Percentiles rank a stretch among this genome's conserved stretches.
Conservation (phyloP, 2,329 filamentous ascomycete species). For the Arthroderma sp. region DNA sequence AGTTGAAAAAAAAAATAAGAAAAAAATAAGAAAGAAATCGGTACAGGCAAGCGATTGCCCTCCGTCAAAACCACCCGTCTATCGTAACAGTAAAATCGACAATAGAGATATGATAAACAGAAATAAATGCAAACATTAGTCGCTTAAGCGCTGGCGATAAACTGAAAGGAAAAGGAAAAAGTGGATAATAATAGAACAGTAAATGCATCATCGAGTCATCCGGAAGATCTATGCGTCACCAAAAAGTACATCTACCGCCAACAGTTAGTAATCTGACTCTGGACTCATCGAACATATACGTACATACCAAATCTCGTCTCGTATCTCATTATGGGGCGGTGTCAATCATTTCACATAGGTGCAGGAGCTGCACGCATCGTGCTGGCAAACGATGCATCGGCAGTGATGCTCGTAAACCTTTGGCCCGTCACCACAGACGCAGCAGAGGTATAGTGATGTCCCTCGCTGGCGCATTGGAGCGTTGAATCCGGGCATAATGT, state of each 20-base stretch:
- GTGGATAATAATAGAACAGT: neutral
- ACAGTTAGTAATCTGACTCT: neutral
- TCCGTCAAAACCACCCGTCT: neutral
- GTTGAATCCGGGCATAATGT: neutral
- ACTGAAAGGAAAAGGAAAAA: neutral
- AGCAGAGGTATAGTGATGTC: conserved; percentile 29
- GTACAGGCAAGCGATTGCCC: neutral
- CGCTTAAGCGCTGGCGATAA: neutral
- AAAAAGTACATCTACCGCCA: conserved; percentile 1
- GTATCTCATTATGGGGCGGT: neutral
- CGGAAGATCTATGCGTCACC: neutral
- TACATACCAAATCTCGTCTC: neutral
- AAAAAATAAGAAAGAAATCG: neutral
- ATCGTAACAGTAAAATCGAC: neutral
- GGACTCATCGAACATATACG: neutral
- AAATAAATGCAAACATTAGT: neutral
- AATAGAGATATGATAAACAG: neutral
- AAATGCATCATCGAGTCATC: conserved; percentile 3
- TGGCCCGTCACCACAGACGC: conserved; percentile 29
- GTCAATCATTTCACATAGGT: conserved; percentile 20
- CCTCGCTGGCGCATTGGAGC: conserved; percentile 6
- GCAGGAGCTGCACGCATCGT: conserved; percentile 23
- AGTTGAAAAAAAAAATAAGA: neutral
- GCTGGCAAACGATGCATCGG: conserved; percentile 24
- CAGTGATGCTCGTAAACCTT: conserved; percentile 27